A percentile compares a stretch with the other conserved stretches of the same genome.
Conservation (phyloP, 1,284 basidiomycete species). For the Moesziomyces parantarcticus region DNA sequence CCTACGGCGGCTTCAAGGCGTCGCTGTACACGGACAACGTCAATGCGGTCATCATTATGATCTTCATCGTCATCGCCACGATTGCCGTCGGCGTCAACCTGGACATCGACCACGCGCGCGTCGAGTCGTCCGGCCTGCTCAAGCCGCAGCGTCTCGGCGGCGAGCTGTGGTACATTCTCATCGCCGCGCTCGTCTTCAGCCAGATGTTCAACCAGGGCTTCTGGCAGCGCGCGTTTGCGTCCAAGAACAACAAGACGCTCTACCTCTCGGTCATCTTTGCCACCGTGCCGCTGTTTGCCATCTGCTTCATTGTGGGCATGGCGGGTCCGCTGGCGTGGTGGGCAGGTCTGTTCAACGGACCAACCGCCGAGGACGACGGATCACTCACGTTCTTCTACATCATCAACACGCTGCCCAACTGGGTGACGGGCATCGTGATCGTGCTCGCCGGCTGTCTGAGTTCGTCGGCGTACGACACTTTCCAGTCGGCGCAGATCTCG, state of each 20-base stretch:
- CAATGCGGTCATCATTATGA: constrained; percentile 64
- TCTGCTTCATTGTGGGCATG: constrained; percentile 67
- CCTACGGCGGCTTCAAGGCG: constrained; percentile 68
- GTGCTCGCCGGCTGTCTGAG: constrained; percentile 64
- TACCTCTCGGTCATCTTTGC: constrained; percentile 62
- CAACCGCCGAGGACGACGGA: constrained; percentile 59
- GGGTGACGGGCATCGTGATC: constrained; percentile 64
- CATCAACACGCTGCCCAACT: constrained; percentile 62
- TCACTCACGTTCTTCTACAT: constrained; percentile 64
- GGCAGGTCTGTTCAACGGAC: constrained; percentile 60
- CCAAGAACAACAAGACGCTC: constrained; percentile 61
- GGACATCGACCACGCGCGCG: constrained; percentile 52
- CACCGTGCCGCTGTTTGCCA: constrained; percentile 62
- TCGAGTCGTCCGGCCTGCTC: constrained; percentile 59
- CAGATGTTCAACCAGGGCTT: constrained; percentile 68
- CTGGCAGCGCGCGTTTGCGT: constrained; percentile 68
- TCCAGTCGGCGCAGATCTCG: constrained; percentile 67
- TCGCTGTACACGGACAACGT: constrained; percentile 68
- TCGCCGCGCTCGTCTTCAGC: constrained; percentile 63
- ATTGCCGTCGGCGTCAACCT: constrained; percentile 63
- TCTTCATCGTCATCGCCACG: constrained; percentile 63
- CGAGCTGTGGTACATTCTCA: constrained; percentile 66
- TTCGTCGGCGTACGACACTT: constrained; percentile 68
- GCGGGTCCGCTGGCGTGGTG: constrained; percentile 64
- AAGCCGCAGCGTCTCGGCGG: constrained; percentile 61